A percentile compares a stretch with the other conserved stretches of the same genome.
phyloP scores from a whole-genome alignment of 805 yeast genomes.

The Candida piceae region DNA sequence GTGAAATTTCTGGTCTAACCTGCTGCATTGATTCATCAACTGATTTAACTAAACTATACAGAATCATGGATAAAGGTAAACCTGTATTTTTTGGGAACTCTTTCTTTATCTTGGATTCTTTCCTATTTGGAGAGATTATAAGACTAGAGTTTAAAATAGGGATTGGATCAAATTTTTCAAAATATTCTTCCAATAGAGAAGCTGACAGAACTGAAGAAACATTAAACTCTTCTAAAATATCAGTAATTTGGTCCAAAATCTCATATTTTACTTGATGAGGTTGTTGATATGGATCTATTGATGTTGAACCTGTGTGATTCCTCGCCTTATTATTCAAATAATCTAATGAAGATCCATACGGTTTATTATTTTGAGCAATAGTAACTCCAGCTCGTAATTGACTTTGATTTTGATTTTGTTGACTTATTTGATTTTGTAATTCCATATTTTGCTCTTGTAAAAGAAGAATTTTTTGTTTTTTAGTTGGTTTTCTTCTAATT shows the following conservation, averaged over 20 bases:
- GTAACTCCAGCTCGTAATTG: background rate
- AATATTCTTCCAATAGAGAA: constrained; percentile 9
- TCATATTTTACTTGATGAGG: constrained; percentile 2
- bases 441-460: background rate
- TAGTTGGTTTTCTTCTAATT: constrained; percentile 22
- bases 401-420: background rate
- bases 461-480: constrained; percentile 7
- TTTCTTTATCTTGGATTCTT: background rate
- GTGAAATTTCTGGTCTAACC: background rate
- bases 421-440: background rate
- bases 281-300: background rate
- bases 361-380: background rate
- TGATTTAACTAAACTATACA: background rate
- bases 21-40: background rate
- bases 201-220: constrained; percentile 6
- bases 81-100: background rate
- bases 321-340: background rate
- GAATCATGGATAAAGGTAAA: background rate
- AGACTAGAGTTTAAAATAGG: constrained; percentile 6
- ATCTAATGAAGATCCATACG: background rate
- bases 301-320: background rate
- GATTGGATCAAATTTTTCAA: constrained; percentile 8
- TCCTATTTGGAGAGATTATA: constrained; percentile 1
- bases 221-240: constrained; percentile 3
- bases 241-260: constrained; percentile 6